These are phyloP conservation scores for Emmonsiellopsis sp. DNA, from an alignment of 2,329 filamentous ascomycete species.

Conservation along the genomic window DNA sequence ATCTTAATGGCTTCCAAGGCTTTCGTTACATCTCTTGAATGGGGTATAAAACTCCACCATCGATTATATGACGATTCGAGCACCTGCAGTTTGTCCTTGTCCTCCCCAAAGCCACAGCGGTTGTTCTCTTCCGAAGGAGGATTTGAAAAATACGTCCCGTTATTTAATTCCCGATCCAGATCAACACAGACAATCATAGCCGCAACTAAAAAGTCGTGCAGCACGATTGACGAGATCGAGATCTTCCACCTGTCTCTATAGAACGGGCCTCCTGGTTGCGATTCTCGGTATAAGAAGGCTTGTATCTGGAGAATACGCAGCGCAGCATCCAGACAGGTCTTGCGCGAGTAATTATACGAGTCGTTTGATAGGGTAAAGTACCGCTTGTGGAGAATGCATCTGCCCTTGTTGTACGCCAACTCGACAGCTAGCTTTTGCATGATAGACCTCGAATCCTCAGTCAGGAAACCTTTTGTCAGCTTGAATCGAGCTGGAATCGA, in stretches of 20 bases:
- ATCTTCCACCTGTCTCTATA: slow-evolving; percentile 35
- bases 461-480: slow-evolving; percentile 7
- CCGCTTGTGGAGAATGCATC: slow-evolving; percentile 27
- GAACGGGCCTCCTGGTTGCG: slow-evolving; percentile 31
- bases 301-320: slow-evolving; percentile 36
- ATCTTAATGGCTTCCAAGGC: too few species aligned
- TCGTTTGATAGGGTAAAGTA: slow-evolving; percentile 25
- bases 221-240: slow-evolving; percentile 32
- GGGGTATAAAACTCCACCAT: too few species aligned
- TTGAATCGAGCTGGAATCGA: slow-evolving; percentile 11
- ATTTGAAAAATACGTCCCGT: background rate
- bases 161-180: slow-evolving; percentile 20
- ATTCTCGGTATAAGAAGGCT: slow-evolving; percentile 32
- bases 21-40: too few species aligned
- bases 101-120: too few species aligned
- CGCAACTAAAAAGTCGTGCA: slow-evolving; percentile 40
- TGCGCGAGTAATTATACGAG: slow-evolving; percentile 32
- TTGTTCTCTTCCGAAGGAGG: too few species aligned
- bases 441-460: slow-evolving; percentile 5
- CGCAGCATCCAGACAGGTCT: slow-evolving; percentile 37
- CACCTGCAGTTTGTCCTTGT: too few species aligned
- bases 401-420: slow-evolving; percentile 22
- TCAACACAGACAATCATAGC: slow-evolving; percentile 40
- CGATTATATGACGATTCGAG: too few species aligned
- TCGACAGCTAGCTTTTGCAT: slow-evolving; percentile 22